Conservation (phyloP, 2,329 filamentous ascomycete genomes). For the Fusarium multiceps region DNA sequence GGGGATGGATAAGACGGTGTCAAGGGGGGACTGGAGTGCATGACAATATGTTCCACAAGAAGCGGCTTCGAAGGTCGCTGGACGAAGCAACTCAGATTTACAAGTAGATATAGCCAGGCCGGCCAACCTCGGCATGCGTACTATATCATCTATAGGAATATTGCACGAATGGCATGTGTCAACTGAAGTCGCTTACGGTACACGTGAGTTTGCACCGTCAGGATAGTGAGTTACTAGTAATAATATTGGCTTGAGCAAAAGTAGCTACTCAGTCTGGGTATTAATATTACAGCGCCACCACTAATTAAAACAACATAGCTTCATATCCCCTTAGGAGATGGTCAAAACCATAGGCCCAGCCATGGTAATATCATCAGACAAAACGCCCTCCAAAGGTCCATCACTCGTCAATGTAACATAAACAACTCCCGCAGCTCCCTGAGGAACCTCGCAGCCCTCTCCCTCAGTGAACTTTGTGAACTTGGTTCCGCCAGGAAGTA, state of each 20-base stretch:
- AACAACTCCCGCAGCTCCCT: slow-evolving; percentile 70
- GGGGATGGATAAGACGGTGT: slow-evolving; percentile 28
- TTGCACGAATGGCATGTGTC: slow-evolving; percentile 2
- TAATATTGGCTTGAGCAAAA: slow-evolving; percentile 28
- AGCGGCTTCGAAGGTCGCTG: slow-evolving; percentile 7
- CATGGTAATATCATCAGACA: slow-evolving; percentile 72
- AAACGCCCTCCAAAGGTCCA: slow-evolving; percentile 60
- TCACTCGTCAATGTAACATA: slow-evolving; percentile 74
- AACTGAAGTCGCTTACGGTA: not conserved
- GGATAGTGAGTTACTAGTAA: slow-evolving; percentile 16
- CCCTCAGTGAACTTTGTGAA: slow-evolving; percentile 67
- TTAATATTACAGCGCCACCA: slow-evolving; percentile 25
- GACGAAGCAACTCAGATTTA: slow-evolving; percentile 12
- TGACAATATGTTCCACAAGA: slow-evolving; percentile 9
- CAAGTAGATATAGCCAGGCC: slow-evolving; percentile 23
- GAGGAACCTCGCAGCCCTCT: slow-evolving; percentile 69
- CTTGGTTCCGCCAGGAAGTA: slow-evolving; percentile 65
- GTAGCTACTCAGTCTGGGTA: slow-evolving; percentile 18
- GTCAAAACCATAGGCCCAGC: slow-evolving; percentile 72
- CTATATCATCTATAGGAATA: slow-evolving; percentile 23
- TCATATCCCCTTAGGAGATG: slow-evolving; percentile 50
- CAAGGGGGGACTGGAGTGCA: not conserved
- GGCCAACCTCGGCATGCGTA: slow-evolving; percentile 16
- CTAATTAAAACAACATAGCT: not conserved
- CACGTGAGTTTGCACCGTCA: not conserved